Evolutionary conservation across 345 rosid species (phyloP).

Genomic region (Eucalyptus regnans): DNA sequence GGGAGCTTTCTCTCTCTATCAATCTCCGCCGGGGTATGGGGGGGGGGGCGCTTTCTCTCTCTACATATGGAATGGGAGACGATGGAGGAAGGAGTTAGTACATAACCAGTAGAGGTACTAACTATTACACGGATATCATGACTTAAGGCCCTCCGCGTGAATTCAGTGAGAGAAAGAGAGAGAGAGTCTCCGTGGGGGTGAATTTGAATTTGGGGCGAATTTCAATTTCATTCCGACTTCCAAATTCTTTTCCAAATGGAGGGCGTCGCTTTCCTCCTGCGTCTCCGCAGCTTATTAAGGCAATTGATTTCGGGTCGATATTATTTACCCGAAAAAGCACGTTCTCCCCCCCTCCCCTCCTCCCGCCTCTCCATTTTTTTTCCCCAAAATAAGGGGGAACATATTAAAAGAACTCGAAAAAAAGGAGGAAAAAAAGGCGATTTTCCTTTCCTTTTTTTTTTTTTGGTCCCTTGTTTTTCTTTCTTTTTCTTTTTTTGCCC

Average conservation of each 20-base stretch:
- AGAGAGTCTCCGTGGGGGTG: not conserved
- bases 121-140: conserved; percentile 38
- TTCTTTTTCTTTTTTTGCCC: not conserved
- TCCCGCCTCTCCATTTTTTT: not conserved
- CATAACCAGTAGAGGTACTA: not conserved
- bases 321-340: not conserved
- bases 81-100: not conserved
- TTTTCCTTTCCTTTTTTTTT: not conserved
- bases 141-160: conserved; percentile 27
- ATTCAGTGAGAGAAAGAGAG: conserved; percentile 1
- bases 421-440: not conserved
- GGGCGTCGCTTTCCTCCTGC: not conserved
- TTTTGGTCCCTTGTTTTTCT: no score
- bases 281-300: conserved; percentile 24
- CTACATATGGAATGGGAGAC: not conserved
- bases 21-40: not conserved
- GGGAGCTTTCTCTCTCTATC: conserved; percentile 8
- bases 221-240: conserved; percentile 81
- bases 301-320: not conserved
- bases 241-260: conserved; percentile 5
- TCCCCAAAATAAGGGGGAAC: not conserved
- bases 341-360: not conserved
- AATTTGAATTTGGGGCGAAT: conserved; percentile 33
- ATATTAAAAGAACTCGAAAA: not conserved
- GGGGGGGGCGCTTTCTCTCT: conserved; percentile 4